Base-by-base conservation (phyloP, 345 rosid species). In the Syzygium jambos region DNA sequence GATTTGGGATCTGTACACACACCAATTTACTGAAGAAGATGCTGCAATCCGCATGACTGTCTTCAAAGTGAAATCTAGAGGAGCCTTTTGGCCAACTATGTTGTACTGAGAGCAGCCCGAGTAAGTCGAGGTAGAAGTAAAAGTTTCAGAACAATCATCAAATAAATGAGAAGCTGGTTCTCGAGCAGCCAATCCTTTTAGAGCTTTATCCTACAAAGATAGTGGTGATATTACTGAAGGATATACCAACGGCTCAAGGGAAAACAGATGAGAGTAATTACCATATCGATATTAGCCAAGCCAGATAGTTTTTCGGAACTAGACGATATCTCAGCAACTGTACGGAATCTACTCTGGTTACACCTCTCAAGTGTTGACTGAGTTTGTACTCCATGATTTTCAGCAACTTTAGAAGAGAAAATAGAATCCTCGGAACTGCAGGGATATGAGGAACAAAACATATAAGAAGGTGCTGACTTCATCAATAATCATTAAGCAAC, bases 41-140 rank as follows among this genome's bases (percentile, higher is more conserved):
- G 94, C 92, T 84, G 92, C 91, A 89, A 98, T 89, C 54, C 93
- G 92, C 90, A 93, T 90, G 87, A 86, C 91, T 49, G 96, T 96
- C 93, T 98, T 98, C 95, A 98, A 78, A 89, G 99, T 95, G 87
- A 95, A 92, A 91, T 98, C 99, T 59, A 96, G 90, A 80, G 99
- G 99, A 90, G 92, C 93, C 90, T 92, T 94, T 88, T 86, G 89
- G 87, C 97, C 94, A 85, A 93, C 85, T 78, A 95, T 38, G 59
- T 89, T 88, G 88, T 91, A 94, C 87, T 96, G 97, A 53, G 93
- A 92, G 84, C 92, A 78, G 63, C 91, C 94, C 49, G 88, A 77
- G 86, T 84, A 87, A 86, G 89, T 83, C 43, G 89, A 84, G 22
- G 90, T 82, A 88, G 92, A 88, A 87, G 86, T 92, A 86, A 87